Evolutionary conservation across 1,284 basidiomycete genomes (phyloP).

Genomic region (Sporisorium graminicola): DNA sequence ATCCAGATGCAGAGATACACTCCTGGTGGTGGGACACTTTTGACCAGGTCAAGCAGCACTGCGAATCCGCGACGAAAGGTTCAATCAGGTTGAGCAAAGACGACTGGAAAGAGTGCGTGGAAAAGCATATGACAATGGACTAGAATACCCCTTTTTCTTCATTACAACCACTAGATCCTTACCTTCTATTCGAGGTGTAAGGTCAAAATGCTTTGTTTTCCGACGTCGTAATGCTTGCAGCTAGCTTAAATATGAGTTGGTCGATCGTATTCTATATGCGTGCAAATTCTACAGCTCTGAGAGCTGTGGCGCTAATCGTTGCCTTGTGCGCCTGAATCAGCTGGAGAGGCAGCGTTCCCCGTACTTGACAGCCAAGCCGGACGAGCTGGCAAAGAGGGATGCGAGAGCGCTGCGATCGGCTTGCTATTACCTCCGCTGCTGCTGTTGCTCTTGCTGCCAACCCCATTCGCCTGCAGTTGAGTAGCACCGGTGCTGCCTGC

Average conservation of each 20-base stretch:
- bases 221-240: not conserved
- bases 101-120: slow-evolving; percentile 39
- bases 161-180: not conserved
- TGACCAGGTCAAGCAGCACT: slow-evolving; percentile 12
- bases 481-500: not conserved
- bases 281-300: not conserved
- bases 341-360: not conserved
- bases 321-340: not conserved
- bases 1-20: slow-evolving; percentile 52
- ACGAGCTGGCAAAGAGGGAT: slow-evolving; percentile 39
- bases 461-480: not conserved
- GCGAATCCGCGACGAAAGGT: not conserved
- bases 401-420: slow-evolving; percentile 8
- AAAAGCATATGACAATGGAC: slow-evolving; percentile 39
- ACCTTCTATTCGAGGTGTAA: no score
- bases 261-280: no score
- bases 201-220: not conserved
- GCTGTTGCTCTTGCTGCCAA: not conserved
- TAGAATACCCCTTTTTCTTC: not conserved
- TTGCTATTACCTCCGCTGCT: not conserved
- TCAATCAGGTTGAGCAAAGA: not conserved
- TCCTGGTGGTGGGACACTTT: slow-evolving; percentile 62
- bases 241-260: no score
- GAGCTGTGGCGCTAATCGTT: not conserved
- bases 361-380: slow-evolving; percentile 31